These are phyloP conservation scores for Onygena corvina DNA, from an alignment of 2,329 filamentous ascomycete species.

Conservation along the genomic window DNA sequence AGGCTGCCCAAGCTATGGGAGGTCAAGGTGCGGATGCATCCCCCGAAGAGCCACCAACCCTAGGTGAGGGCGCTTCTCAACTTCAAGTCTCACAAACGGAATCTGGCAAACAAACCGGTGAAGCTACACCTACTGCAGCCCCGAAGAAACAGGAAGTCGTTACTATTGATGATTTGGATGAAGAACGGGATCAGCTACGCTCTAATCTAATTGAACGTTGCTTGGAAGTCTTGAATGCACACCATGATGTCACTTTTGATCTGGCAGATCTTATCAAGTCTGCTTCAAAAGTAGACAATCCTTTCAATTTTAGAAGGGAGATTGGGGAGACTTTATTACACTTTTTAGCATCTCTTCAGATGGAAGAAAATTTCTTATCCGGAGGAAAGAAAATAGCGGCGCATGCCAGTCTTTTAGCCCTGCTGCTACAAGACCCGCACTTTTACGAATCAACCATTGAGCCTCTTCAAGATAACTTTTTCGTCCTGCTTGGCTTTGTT, in stretches of 20 bases:
- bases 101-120: conserved; percentile 18
- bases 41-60: conserved; percentile 34
- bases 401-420: conserved; percentile 79
- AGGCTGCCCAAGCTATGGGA: conserved; percentile 22
- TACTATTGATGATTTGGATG: conserved; percentile 69
- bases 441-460: conserved; percentile 71
- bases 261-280: conserved; percentile 74
- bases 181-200: conserved; percentile 59
- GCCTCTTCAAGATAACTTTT: conserved; percentile 64
- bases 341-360: conserved; percentile 60
- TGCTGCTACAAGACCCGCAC: conserved; percentile 67
- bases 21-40: conserved; percentile 26
- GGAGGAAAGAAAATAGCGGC: conserved; percentile 65
- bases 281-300: conserved; percentile 53
- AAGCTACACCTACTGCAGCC: conserved; percentile 14
- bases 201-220: conserved; percentile 76
- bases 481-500: conserved; percentile 65
- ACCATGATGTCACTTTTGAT: conserved; percentile 81
- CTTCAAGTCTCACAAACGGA: conserved; percentile 13
- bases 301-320: conserved; percentile 50
- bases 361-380: conserved; percentile 44
- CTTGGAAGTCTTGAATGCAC: conserved; percentile 76
- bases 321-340: conserved; percentile 73
- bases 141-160: conserved; percentile 25
- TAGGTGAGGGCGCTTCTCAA: conserved; percentile 18